These are phyloP conservation scores for Aleurites moluccanus DNA, from an alignment of 441 rosid genomes.

Conservation along the genomic window DNA sequence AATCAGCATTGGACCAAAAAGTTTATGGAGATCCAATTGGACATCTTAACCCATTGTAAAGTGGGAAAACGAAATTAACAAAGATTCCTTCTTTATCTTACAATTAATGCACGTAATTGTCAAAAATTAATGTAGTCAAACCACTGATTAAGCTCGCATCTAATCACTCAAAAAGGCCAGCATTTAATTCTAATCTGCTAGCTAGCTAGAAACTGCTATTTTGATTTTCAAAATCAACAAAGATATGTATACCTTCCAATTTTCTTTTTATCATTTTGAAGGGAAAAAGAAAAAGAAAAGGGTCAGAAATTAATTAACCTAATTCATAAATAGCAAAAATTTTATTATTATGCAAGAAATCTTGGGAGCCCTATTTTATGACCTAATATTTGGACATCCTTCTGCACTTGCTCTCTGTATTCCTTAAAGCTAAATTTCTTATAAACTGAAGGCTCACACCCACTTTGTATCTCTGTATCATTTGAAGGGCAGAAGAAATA, in stretches of 20 bases:
- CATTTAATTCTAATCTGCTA: no score
- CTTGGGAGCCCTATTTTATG: conserved; percentile 80
- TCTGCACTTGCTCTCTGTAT: conserved; percentile 71
- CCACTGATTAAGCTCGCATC: background rate
- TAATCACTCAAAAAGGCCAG: no score
- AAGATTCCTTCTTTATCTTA: no score
- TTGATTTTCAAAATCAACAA: conserved; percentile 6
- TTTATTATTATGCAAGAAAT: conserved; percentile 39
- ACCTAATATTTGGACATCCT: conserved; percentile 71
- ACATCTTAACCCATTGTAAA: no score
- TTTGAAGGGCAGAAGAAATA: conserved; percentile 85
- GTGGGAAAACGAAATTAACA: no score
- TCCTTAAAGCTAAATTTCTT: conserved; percentile 72
- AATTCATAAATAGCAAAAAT: background rate
- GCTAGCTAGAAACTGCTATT: background rate
- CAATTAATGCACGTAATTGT: no score
- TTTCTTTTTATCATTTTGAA: background rate
- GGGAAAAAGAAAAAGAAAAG: no score
- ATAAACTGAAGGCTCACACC: conserved; percentile 48
- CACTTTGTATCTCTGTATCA: conserved; percentile 60
- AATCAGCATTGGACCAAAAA: no score
- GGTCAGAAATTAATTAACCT: background rate
- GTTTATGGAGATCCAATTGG: no score
- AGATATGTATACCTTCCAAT: background rate
- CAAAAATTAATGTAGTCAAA: background rate